Evolutionary conservation across 441 rosid genomes (phyloP).

Genomic region (Bruguiera hainesii): DNA sequence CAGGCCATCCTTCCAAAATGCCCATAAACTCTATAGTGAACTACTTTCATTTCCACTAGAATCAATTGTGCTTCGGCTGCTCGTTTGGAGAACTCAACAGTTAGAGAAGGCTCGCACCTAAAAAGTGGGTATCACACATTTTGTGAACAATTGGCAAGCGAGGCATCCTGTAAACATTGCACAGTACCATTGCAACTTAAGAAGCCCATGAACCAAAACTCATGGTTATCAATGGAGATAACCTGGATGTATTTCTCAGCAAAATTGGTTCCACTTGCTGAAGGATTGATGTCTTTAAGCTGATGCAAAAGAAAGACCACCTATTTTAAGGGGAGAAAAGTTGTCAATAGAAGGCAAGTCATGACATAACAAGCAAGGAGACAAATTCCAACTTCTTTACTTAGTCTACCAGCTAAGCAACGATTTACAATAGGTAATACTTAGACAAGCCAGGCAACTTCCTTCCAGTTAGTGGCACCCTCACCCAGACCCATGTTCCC

Average conservation of each 20-base stretch:
- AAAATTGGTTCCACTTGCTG: slow-evolving; percentile 58
- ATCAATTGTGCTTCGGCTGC: neutral
- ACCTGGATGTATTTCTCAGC: slow-evolving; percentile 85
- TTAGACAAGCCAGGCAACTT: slow-evolving; percentile 16
- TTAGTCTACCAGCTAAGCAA: neutral
- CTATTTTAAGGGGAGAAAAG: slow-evolving; percentile 36
- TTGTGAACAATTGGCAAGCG: slow-evolving; percentile 33
- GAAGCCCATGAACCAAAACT: slow-evolving; percentile 97
- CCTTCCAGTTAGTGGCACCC: no score
- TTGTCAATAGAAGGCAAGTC: neutral
- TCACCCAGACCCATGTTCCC: no score
- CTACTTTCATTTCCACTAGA: slow-evolving; percentile 24
- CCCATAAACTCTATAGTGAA: slow-evolving; percentile 22
- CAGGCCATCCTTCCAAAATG: slow-evolving; percentile 21
- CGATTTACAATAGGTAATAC: neutral
- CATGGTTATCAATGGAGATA: slow-evolving; percentile 71
- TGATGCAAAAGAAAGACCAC: slow-evolving; percentile 81
- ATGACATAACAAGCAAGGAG: neutral
- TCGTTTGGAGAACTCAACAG: slow-evolving; percentile 15
- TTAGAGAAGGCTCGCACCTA: slow-evolving; percentile 9
- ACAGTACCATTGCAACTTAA: slow-evolving; percentile 69
- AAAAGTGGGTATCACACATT: slow-evolving; percentile 34
- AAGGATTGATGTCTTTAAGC: slow-evolving; percentile 72
- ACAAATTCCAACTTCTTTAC: no score
- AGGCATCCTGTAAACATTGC: slow-evolving; percentile 45